Conservation (phyloP, 176 grass and related monocot species). For the Avena eriantha region DNA sequence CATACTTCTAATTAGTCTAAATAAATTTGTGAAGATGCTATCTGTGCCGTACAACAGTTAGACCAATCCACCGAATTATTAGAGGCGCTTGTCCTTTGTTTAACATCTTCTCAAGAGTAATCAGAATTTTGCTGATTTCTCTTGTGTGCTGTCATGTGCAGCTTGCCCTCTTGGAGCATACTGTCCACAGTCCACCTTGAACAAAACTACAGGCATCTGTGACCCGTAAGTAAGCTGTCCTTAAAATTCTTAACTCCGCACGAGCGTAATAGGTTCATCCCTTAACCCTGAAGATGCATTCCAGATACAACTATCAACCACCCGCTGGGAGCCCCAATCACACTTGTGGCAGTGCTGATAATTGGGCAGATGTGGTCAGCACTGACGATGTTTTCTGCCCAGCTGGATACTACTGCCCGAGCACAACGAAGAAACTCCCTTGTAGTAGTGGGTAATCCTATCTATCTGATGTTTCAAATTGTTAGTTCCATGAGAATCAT, state of each 20-base stretch:
- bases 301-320: conserved; percentile 82
- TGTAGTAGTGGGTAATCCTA: conserved; percentile 99
- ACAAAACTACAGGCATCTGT: conserved; percentile 80
- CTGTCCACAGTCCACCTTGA: conserved; percentile 73
- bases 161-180: conserved; percentile 94
- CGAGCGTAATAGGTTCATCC: background rate
- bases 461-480: conserved; percentile 56
- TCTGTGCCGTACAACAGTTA: background rate
- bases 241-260: background rate
- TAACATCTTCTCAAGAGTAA: background rate
- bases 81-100: background rate
- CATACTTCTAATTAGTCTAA: background rate
- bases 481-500: background rate
- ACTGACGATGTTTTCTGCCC: conserved; percentile 87
- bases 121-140: background rate
- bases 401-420: conserved; percentile 90
- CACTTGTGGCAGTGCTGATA: conserved; percentile 81
- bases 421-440: conserved; percentile 81
- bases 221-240: conserved; percentile 72
- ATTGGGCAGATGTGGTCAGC: conserved; percentile 75
- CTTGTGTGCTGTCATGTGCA: conserved; percentile 35
- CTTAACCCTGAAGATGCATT: conserved; percentile 24
- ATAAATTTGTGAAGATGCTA: background rate
- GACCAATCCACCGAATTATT: background rate
- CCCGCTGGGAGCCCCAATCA: conserved; percentile 87